Evolutionary conservation across 768 basidiomycete genomes (phyloP), one percentile per base, ranked within the genome.

Genomic region (Macrolepiota albuminosa): DNA sequence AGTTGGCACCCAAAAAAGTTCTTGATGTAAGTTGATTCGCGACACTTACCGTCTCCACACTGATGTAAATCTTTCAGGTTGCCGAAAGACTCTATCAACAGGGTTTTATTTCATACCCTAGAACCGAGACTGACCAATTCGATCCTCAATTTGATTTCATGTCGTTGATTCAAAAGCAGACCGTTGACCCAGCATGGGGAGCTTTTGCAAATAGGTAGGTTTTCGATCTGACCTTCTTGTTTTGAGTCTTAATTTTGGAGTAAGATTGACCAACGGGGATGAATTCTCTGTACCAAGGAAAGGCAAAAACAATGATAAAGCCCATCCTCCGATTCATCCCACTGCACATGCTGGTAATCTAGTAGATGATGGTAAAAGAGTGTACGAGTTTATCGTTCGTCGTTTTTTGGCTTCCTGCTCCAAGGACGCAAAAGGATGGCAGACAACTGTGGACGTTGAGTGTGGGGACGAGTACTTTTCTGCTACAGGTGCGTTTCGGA

Each of bases 311-410:
- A 91, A 99, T 71, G 97, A 99, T 72, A 93, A 98, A 70, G 97
- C 97, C 0, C 97, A 99, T 78, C 97, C 97, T 34, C 97, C 97
- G 0, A 98, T 99, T 62, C 97, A 99, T 69, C 97, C 97, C 0
- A 98, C 95, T 0, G 89, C 91, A 3, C 87, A 95, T 72, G 93
- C 85, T 1, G 86, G 77, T 16, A 89, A 89, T 67, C 76, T 98
- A 10, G 76, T 67, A 0, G 92, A 91, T 0, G 92, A 98, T 64
- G 94, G 98, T 65, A 96, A 94, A 75, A 78, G 79, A 53, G 95
- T 99, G 2, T 99, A 97, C 63, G 97, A 99, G 66, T 93, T 88
- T 67, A 89, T 99, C 61, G 84, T 93, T 0, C 80, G 97, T 4
- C 83, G 97, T 6, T 99, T 96, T 68, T 78, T 99, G 21, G 97